phyloP scores from a whole-genome alignment of 2,329 filamentous ascomycete genomes.

The Teratosphaeria viscida region DNA sequence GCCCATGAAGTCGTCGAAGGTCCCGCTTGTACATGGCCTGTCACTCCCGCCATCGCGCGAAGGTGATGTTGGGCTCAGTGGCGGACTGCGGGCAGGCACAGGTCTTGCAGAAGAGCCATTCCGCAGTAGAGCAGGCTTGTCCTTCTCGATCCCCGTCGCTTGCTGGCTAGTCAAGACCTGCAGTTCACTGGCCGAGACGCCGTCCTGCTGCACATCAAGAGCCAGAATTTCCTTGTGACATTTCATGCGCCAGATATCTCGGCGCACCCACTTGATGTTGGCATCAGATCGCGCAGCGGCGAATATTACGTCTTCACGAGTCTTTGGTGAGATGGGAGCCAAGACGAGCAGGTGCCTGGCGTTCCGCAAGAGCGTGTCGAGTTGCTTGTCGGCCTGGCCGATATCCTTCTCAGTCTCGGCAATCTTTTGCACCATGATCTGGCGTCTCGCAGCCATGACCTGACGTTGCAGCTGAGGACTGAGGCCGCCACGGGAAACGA shows the following conservation, averaged over 20 bases:
- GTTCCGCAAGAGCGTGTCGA: slow-evolving; percentile 77
- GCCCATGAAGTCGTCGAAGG: slow-evolving; percentile 26
- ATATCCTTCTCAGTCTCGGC: slow-evolving; percentile 73
- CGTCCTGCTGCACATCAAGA: slow-evolving; percentile 76
- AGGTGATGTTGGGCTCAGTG: slow-evolving; percentile 16
- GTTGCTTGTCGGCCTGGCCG: slow-evolving; percentile 58
- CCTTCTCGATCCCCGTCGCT: slow-evolving; percentile 11
- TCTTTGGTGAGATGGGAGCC: slow-evolving; percentile 83
- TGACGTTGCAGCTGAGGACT: slow-evolving; percentile 69
- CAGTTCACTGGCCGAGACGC: slow-evolving; percentile 16
- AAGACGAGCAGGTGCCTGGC: slow-evolving; percentile 81
- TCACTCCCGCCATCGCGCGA: slow-evolving; percentile 4
- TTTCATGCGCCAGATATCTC: slow-evolving; percentile 84
- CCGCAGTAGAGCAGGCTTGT: slow-evolving; percentile 14
- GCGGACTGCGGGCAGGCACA: slow-evolving; percentile 8
- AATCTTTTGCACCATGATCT: slow-evolving; percentile 77
- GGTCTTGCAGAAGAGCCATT: slow-evolving; percentile 9
- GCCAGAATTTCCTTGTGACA: slow-evolving; percentile 83
- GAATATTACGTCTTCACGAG: slow-evolving; percentile 73
- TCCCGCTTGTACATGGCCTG: slow-evolving; percentile 15
- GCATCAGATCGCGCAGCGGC: slow-evolving; percentile 76
- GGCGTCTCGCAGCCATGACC: slow-evolving; percentile 68
- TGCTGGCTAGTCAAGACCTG: slow-evolving; percentile 6
- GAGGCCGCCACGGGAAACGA: slow-evolving; percentile 41
- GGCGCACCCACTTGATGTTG: slow-evolving; percentile 84